These are phyloP conservation scores for Acanthamoeba lenticulata DNA, from an alignment of 208 protist genomes.

Conservation along the genomic window DNA sequence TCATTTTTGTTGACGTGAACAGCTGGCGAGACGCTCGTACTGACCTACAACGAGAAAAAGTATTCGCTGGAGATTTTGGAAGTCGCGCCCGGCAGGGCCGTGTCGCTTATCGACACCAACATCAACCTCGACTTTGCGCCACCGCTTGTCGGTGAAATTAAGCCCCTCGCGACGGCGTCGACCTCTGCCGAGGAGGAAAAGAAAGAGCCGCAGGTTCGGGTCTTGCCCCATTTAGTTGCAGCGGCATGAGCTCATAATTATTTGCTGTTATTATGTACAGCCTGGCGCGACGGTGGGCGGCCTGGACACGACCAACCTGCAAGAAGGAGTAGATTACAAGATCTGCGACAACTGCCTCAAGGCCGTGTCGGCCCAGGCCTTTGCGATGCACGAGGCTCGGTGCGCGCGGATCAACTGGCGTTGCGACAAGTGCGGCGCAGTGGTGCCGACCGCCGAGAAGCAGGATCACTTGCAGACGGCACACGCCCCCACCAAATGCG, in stretches of 20 bases:
- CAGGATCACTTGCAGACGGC: conserved; percentile 34
- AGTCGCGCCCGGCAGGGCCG: conserved; percentile 40
- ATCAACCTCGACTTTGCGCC: conserved; percentile 61
- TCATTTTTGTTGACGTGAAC: not conserved
- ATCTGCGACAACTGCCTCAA: conserved; percentile 43
- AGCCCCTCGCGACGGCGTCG: not conserved
- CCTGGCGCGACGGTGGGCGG: not conserved
- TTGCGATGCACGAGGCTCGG: not conserved
- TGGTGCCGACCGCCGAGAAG: not conserved
- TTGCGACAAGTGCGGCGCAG: conserved; percentile 43
- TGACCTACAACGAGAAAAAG: not conserved
- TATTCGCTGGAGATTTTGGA: conserved; percentile 24
- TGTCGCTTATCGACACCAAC: conserved; percentile 66
- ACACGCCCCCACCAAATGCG: not conserved
- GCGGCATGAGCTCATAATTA: not conserved
- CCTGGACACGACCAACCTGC: not conserved
- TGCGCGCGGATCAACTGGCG: conserved; percentile 58
- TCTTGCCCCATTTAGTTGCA: not conserved
- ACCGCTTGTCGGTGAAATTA: conserved; percentile 30
- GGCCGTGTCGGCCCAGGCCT: not conserved
- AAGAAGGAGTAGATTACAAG: conserved; percentile 60
- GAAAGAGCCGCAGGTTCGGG: not conserved
- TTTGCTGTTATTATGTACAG: not conserved
- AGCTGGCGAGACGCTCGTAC: conserved; percentile 16
- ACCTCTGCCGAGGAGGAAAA: conserved; percentile 7